Conservation (phyloP, 345 rosid species). For the Sonneratia caseolaris region DNA sequence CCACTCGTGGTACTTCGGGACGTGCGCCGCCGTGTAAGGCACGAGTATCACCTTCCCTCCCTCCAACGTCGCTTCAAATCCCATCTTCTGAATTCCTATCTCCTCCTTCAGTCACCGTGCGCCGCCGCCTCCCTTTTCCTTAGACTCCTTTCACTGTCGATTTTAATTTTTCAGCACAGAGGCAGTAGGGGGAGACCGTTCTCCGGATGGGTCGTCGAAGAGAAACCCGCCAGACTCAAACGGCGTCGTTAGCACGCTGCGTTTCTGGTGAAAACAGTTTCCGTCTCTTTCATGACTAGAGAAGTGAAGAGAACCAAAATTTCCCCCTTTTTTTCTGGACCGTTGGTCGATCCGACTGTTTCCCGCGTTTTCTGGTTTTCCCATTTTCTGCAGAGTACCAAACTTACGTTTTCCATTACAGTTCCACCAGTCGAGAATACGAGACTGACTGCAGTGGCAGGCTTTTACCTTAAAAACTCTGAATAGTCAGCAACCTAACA, state of each 20-base stretch:
- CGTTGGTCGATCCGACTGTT: too few species aligned
- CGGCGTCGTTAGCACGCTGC: neutral
- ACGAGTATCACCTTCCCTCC: constrained; percentile 72
- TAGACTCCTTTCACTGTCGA: neutral
- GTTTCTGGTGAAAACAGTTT: neutral
- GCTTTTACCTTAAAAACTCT: too few species aligned
- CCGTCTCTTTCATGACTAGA: neutral
- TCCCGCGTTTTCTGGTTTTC: too few species aligned
- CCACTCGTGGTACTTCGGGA: constrained; percentile 75
- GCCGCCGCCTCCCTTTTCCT: neutral
- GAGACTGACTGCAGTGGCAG: too few species aligned
- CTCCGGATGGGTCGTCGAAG: neutral
- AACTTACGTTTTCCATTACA: too few species aligned
- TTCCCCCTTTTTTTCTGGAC: too few species aligned
- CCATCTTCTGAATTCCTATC: constrained; percentile 10
- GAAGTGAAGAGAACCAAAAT: too few species aligned
- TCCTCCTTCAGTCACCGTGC: neutral
- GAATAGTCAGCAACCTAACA: too few species aligned
- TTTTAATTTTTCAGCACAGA: neutral
- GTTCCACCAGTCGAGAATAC: too few species aligned
- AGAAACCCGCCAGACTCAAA: neutral
- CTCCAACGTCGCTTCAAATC: constrained; percentile 52
- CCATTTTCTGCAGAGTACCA: too few species aligned
- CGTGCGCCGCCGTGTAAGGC: constrained; percentile 77
- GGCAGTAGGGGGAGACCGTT: neutral